Conservation (phyloP, 2,329 filamentous ascomycete genomes). For the Aspergillus niger region DNA sequence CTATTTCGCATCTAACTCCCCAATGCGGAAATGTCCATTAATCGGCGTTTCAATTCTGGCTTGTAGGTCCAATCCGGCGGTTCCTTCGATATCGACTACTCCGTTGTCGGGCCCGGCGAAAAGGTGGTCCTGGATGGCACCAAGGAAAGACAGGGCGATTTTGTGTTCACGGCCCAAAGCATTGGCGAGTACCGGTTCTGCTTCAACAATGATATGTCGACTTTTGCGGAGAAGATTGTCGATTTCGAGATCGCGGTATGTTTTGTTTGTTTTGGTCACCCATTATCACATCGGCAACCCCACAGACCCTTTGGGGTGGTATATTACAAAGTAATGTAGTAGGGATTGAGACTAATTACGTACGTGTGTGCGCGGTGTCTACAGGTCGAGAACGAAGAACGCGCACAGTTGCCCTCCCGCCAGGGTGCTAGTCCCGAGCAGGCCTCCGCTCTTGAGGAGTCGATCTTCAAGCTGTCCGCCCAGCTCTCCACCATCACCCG, state of each 20-base stretch:
- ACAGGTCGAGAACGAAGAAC: conserved; percentile 87
- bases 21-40: not conserved
- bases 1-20: not conserved
- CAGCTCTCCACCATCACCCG: conserved; percentile 91
- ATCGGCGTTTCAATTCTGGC: not conserved
- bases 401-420: conserved; percentile 80
- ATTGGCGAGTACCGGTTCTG: conserved; percentile 93
- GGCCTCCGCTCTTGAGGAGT: conserved; percentile 85
- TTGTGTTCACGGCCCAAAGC: conserved; percentile 91
- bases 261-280: conserved; percentile 17
- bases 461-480: conserved; percentile 89
- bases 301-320: not conserved
- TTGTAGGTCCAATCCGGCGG: conserved; percentile 92
- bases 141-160: conserved; percentile 95
- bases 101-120: conserved; percentile 77
- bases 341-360: not conserved
- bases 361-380: not conserved
- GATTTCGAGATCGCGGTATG: conserved; percentile 95
- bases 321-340: not conserved
- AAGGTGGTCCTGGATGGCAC: conserved; percentile 80
- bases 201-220: conserved; percentile 98
- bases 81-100: conserved; percentile 95
- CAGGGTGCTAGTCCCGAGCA: conserved; percentile 88
- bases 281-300: not conserved
- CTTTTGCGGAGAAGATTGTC: conserved; percentile 94